Conservation (phyloP, 169 alveolate species). For the Plasmodium malariae region DNA sequence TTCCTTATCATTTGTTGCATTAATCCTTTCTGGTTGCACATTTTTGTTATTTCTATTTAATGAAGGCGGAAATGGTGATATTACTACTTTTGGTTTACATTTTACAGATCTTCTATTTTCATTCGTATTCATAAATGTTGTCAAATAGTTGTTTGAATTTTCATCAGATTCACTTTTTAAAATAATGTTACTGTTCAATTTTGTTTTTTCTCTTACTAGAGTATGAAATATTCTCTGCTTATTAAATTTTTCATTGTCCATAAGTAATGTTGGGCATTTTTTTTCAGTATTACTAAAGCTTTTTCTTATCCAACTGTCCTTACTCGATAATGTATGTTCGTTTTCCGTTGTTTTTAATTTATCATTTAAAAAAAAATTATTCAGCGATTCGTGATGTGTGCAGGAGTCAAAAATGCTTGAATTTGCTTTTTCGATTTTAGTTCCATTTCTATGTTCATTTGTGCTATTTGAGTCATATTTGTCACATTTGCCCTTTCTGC, state of each 20-base stretch:
- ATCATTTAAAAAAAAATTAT: conserved; percentile 22
- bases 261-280: background rate
- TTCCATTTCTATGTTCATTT: background rate
- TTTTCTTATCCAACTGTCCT: conserved; percentile 26
- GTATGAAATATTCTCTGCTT: background rate
- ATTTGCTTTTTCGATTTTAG: conserved; percentile 8
- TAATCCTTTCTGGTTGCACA: background rate
- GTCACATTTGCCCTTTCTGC: too few species aligned
- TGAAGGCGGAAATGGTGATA: background rate
- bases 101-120: background rate
- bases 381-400: conserved; percentile 14
- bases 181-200: background rate
- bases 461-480: background rate
- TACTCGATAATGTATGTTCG: too few species aligned
- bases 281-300: conserved; percentile 19
- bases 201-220: background rate
- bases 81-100: background rate
- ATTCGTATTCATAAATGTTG: background rate
- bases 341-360: background rate
- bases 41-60: conserved; percentile 23
- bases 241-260: background rate
- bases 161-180: background rate
- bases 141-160: background rate
- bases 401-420: background rate
- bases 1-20: background rate